These are phyloP conservation scores for Fusarium secorum DNA, from an alignment of 2,329 filamentous ascomycete genomes.

Conservation along the genomic window DNA sequence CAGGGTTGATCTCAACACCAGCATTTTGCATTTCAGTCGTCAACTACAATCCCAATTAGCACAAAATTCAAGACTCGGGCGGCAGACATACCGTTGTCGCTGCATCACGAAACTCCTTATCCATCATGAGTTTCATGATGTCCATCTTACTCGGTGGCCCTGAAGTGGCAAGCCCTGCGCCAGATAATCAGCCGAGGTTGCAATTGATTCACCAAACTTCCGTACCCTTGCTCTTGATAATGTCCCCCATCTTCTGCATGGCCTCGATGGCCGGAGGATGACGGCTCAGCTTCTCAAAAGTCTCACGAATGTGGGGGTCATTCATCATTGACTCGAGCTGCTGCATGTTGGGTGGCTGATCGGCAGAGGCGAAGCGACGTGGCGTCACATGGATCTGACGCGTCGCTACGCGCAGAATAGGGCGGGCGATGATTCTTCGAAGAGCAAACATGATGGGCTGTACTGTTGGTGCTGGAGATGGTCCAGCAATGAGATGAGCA, in stretches of 20 bases:
- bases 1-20: slow-evolving; percentile 31
- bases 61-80: rapidly evolving
- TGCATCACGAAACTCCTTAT: slow-evolving; percentile 36
- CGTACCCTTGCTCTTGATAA: slow-evolving; percentile 30
- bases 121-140: slow-evolving; percentile 37
- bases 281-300: slow-evolving; percentile 33
- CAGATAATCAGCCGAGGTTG: background rate
- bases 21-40: slow-evolving; percentile 34
- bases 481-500: background rate
- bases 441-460: slow-evolving; percentile 24
- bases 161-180: slow-evolving; percentile 27
- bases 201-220: rapidly evolving
- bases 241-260: slow-evolving; percentile 31
- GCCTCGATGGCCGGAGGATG: slow-evolving; percentile 31
- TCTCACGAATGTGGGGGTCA: slow-evolving; percentile 30
- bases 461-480: background rate
- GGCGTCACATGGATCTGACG: slow-evolving; percentile 26
- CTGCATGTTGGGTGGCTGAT: slow-evolving; percentile 24
- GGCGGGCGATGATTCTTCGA: slow-evolving; percentile 12
- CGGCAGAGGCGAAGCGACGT: slow-evolving; percentile 16
- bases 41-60: slow-evolving; percentile 19
- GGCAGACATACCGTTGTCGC: slow-evolving; percentile 6
- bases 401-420: slow-evolving; percentile 14
- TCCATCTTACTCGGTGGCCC: slow-evolving; percentile 37
- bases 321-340: slow-evolving; percentile 35